Conservation (phyloP, 2,329 filamentous ascomycete species). For the Paraphoma chrysanthemicola region DNA sequence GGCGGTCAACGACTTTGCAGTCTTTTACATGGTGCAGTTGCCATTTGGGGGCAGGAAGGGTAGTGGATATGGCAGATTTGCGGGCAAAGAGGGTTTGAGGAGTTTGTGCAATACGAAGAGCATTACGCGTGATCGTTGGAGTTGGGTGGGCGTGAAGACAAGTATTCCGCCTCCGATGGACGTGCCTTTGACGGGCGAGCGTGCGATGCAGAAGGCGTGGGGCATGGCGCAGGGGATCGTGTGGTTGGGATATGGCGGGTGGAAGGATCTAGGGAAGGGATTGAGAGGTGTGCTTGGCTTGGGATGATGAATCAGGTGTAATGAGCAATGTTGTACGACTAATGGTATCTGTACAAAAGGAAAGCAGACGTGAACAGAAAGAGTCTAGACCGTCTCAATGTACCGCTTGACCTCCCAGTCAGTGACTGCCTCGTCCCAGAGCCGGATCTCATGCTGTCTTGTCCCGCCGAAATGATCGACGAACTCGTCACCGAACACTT, state of each 20-base stretch:
- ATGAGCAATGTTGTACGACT: background rate
- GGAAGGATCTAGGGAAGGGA: conserved; percentile 47
- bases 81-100: conserved; percentile 84
- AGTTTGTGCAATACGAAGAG: conserved; percentile 88
- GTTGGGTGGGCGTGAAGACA: conserved; percentile 68
- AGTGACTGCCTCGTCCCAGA: conserved; percentile 96
- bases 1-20: conserved; percentile 92
- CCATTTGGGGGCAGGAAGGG: conserved; percentile 93
- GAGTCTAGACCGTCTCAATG: conserved; percentile 42
- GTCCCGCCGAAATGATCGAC: conserved; percentile 96
- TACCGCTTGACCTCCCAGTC: conserved; percentile 76
- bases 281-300: conserved; percentile 49
- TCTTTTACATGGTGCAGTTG: conserved; percentile 90
- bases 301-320: conserved; percentile 6
- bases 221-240: conserved; percentile 54
- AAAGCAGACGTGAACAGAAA: background rate
- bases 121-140: conserved; percentile 77
- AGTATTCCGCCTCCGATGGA: conserved; percentile 79
- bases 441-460: conserved; percentile 83
- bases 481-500: conserved; percentile 93
- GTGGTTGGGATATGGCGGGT: conserved; percentile 56
- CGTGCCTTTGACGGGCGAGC: conserved; percentile 71
- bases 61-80: conserved; percentile 90
- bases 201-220: conserved; percentile 47
- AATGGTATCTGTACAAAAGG: background rate